Conservation (phyloP, 768 basidiomycete genomes). For the Fistulinella prunicolor region DNA sequence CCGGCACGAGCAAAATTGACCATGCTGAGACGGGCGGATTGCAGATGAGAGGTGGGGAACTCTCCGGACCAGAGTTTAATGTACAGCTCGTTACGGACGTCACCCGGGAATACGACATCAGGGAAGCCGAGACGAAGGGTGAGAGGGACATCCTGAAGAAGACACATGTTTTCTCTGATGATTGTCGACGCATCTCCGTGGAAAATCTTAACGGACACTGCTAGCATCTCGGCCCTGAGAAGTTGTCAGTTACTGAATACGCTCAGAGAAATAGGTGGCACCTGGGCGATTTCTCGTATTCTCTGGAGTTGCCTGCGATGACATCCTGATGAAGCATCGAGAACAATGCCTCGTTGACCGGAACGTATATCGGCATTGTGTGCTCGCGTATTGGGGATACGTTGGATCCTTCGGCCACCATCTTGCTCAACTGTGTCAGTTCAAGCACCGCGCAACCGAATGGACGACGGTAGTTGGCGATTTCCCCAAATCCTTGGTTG, state of each 20-base stretch:
- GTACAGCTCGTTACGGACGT: constrained; percentile 91
- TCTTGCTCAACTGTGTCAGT: constrained; percentile 68
- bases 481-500: constrained; percentile 32
- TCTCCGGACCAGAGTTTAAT: constrained; percentile 95
- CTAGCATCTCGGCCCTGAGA: constrained; percentile 78
- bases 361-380: constrained; percentile 84
- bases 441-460: constrained; percentile 97
- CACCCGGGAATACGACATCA: constrained; percentile 92
- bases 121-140: constrained; percentile 91
- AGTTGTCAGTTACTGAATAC: constrained; percentile 1
- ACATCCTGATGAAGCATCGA: constrained; percentile 96
- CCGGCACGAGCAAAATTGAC: constrained; percentile 59
- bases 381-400: constrained; percentile 68
- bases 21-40: constrained; percentile 55
- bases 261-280: constrained; percentile 27
- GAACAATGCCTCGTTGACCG: constrained; percentile 79
- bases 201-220: constrained; percentile 82
- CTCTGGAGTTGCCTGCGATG: constrained; percentile 71
- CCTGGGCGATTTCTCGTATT: constrained; percentile 83
- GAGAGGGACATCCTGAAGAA: constrained; percentile 77
- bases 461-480: constrained; percentile 70
- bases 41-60: constrained; percentile 57
- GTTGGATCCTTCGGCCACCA: constrained; percentile 62
- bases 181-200: constrained; percentile 77
- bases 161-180: constrained; percentile 77